phyloP scores from a whole-genome alignment of 1,284 basidiomycete genomes.

The Irpex rosettiformis region DNA sequence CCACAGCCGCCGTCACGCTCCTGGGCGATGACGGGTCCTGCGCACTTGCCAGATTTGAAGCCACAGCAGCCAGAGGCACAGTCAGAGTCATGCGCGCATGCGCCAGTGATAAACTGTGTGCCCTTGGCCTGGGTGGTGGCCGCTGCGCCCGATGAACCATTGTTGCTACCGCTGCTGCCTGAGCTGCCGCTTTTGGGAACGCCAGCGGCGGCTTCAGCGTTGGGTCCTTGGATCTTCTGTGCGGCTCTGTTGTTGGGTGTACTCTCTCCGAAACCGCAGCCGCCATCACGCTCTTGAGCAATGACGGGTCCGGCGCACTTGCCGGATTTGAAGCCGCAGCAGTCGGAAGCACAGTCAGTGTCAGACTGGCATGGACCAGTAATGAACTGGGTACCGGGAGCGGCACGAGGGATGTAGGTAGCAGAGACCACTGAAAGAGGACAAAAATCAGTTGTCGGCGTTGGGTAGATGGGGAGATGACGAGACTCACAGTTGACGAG shows the following conservation, averaged over 20 bases:
- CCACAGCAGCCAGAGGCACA: slow-evolving; percentile 2
- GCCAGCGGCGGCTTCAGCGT: background rate
- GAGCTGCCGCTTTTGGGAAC: background rate
- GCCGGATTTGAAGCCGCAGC: slow-evolving; percentile 1
- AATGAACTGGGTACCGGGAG: slow-evolving; percentile 1
- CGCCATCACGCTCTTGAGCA: slow-evolving; percentile 2
- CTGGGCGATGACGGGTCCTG: background rate
- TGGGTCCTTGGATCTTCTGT: slow-evolving; percentile 1
- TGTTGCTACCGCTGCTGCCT: background rate
- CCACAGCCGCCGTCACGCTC: slow-evolving; percentile 2
- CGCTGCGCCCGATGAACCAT: background rate
- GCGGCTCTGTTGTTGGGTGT: background rate
- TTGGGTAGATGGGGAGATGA: too few species aligned
- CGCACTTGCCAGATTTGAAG: background rate
- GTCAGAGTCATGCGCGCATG: background rate
- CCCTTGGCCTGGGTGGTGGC: background rate
- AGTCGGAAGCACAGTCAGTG: background rate
- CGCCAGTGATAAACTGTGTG: background rate
- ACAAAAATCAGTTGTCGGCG: background rate
- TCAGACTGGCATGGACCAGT: background rate
- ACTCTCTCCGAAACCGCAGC: background rate
- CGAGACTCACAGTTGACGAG: background rate
- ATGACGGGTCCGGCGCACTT: background rate
- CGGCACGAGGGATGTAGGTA: background rate
- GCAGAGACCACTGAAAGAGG: background rate